Evolutionary conservation across 2,329 filamentous ascomycete genomes (phyloP).

Genomic region (Beauveria pseudobassiana): DNA sequence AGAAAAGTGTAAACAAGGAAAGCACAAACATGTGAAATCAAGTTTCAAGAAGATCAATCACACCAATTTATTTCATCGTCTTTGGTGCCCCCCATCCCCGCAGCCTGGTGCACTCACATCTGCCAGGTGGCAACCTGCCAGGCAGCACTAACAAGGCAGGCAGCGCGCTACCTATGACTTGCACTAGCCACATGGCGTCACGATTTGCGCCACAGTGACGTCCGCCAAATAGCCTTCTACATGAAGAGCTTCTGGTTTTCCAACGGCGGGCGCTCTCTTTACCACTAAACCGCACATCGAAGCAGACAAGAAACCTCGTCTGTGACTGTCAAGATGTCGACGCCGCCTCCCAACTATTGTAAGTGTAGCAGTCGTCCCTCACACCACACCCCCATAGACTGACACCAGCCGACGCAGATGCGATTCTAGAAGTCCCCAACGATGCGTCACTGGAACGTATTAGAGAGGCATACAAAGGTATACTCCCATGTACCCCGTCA

Average conservation of each 20-base stretch:
- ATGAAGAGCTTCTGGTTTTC: background rate
- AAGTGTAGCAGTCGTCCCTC: conserved; percentile 17
- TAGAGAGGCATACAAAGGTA: conserved; percentile 83
- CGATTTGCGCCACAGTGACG: conserved; percentile 12
- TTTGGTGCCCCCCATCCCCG: no score
- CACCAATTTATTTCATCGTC: background rate
- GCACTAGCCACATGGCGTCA: conserved; percentile 2
- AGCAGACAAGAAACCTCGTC: background rate
- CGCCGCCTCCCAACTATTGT: conserved; percentile 46
- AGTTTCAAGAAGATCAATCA: no score
- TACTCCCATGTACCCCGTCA: background rate
- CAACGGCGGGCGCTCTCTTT: background rate
- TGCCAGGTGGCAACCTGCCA: background rate
- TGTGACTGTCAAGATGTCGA: conserved; percentile 17
- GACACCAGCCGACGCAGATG: conserved; percentile 39
- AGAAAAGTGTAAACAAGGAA: no score
- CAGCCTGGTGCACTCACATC: background rate
- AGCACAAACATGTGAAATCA: no score
- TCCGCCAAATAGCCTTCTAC: background rate
- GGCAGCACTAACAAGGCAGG: conserved; percentile 2
- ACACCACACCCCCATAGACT: background rate
- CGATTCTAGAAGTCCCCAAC: conserved; percentile 59
- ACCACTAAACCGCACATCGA: background rate
- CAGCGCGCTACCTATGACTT: background rate
- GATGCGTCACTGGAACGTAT: conserved; percentile 70